Base-by-base conservation (phyloP, 345 rosid species). In the Aquilaria yunnanensis region DNA sequence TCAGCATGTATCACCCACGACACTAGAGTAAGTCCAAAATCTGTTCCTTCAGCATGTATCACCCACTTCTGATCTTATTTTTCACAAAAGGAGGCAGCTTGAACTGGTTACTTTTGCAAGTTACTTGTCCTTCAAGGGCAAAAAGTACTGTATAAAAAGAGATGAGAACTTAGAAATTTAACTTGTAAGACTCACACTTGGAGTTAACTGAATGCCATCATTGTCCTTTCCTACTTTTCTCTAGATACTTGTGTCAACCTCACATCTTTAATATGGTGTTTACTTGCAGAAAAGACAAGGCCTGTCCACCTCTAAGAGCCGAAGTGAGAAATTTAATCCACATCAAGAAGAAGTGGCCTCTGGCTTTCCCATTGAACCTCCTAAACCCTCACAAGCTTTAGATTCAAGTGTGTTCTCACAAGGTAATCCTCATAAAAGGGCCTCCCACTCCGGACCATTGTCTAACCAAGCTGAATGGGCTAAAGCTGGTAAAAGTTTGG, bases 291-390 rank as follows among this genome's bases (percentile, higher is more conserved):
- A 82, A 79, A 86, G 99, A 49, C 90, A 88, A 70, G 77, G 75
- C 69, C 95, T 85, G 56, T 67, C 87, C 61, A 75, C 62, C 72
- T 82, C 88, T 47, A 90, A 88, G 84, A 90, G 99, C 80, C 77
- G 96, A 45, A 94, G 97, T 67, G 99, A 94, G 89, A 94, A 82
- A 77, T 94, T 94, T 69, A 88, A 94, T 75, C 96, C 97, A 66
- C 89, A 90, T 81, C 95, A 83, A 33, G 99, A 88, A 78, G 99
- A 94, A 68, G 96, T 80, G 70, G 99, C 99, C 51, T 94, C 99
- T 41, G 99, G 99, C 57, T 94, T 94, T 74, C 99, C 99, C 9
- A 86, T 94, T 4, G 99, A 94, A 68, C 99, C 99, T 30, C 97
- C 97, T 56, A 86, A 96, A 72, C 76, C 86, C 59, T 86, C 98